These are phyloP conservation scores for Oidium heveae DNA, from an alignment of 2,329 filamentous ascomycete species.

Conservation along the genomic window DNA sequence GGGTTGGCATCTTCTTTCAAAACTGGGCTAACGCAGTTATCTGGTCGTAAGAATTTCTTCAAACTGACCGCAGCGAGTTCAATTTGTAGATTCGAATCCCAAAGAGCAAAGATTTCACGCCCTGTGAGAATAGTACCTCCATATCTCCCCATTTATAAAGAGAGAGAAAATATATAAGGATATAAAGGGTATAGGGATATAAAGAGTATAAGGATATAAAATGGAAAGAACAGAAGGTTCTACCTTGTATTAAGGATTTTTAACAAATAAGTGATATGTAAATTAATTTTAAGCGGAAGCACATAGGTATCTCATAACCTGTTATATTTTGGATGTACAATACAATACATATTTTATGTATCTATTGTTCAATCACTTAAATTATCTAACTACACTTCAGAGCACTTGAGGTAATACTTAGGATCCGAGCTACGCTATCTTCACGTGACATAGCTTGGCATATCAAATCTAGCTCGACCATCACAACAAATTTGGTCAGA, in stretches of 20 bases:
- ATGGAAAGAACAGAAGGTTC: background rate
- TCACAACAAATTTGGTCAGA: no score
- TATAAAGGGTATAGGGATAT: background rate
- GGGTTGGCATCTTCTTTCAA: background rate
- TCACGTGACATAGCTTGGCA: no score
- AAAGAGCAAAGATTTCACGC: background rate
- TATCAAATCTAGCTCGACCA: no score
- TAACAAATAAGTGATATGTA: background rate
- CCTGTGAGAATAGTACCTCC: background rate
- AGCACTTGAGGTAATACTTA: no score
- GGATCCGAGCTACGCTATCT: no score
- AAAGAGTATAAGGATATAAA: background rate
- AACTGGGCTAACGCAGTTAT: background rate
- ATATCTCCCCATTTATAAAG: background rate
- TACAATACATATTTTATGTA: no score
- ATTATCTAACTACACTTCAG: no score
- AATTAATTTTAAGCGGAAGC: background rate
- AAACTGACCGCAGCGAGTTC: background rate
- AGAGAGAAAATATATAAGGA: background rate
- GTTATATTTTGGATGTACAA: background rate
- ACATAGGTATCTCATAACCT: background rate
- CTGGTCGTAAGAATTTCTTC: background rate
- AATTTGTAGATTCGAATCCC: background rate
- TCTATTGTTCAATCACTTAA: no score
- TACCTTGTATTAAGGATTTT: background rate